Conservation (phyloP, 331 rosid genomes). For the Malus hybrid region DNA sequence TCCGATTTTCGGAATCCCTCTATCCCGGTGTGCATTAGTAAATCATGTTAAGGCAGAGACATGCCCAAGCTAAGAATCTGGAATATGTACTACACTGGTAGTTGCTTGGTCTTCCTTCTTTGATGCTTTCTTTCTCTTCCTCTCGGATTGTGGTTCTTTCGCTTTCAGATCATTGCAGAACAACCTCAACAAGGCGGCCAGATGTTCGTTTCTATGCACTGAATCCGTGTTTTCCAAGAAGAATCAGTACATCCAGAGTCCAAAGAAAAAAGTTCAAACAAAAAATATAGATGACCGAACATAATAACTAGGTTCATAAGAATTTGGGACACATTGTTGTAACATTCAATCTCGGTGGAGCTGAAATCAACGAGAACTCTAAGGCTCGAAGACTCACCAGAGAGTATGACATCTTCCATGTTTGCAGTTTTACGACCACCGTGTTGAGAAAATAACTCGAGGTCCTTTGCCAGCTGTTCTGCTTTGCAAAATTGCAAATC, state of each 20-base stretch:
- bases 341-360: background rate
- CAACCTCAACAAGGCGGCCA: conserved; percentile 54
- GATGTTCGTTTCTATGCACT: conserved; percentile 83
- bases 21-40: background rate
- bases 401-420: conserved; percentile 84
- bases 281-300: background rate
- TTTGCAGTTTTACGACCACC: conserved; percentile 76
- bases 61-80: conserved; percentile 9
- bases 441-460: conserved; percentile 79
- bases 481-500: conserved; percentile 21
- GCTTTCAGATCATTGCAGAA: conserved; percentile 57
- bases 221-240: conserved; percentile 22
- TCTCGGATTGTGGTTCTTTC: conserved; percentile 71
- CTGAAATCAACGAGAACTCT: background rate
- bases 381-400: conserved; percentile 40
- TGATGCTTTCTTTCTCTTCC: conserved; percentile 66
- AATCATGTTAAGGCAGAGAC: background rate
- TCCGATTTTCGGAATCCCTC: background rate
- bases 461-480: conserved; percentile 83
- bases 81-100: conserved; percentile 13
- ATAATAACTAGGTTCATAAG: background rate
- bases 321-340: background rate
- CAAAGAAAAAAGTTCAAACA: background rate
- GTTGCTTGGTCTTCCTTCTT: conserved; percentile 42
- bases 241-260: background rate